These are phyloP conservation scores for Rauvolfia tetraphylla DNA, from an alignment of 257 asterid genomes.

Conservation along the genomic window DNA sequence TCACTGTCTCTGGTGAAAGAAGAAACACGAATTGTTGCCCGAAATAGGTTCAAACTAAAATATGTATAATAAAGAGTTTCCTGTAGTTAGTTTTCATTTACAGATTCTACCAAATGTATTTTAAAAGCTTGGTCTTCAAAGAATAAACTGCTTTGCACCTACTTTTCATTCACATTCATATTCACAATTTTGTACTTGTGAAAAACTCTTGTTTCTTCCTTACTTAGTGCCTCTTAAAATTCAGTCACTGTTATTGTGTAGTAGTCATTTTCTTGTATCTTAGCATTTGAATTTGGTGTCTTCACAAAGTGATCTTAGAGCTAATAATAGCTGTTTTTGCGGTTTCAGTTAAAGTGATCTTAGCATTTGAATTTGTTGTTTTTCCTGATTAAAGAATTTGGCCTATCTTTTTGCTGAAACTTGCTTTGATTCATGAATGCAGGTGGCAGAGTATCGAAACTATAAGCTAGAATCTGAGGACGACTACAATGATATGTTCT, in stretches of 20 bases:
- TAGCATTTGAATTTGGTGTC: neutral
- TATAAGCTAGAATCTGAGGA: slow-evolving; percentile 36
- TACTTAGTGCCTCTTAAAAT: neutral
- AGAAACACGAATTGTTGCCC: neutral
- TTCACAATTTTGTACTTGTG: neutral
- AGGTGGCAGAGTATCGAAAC: neutral
- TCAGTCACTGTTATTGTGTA: neutral
- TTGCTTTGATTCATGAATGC: neutral
- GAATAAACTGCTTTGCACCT: neutral
- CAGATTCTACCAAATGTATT: neutral
- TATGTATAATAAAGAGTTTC: neutral
- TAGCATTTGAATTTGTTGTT: no score
- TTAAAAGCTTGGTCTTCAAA: neutral
- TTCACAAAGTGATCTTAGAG: neutral
- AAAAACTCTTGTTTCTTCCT: neutral
- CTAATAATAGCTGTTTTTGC: neutral
- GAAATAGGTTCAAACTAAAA: neutral
- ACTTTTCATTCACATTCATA: neutral
- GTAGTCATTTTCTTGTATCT: neutral
- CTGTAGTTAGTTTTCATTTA: neutral
- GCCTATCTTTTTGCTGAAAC: neutral
- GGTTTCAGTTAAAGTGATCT: neutral
- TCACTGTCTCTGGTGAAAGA: neutral
- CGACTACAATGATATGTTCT: slow-evolving; percentile 28
- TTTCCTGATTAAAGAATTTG: neutral